phyloP scores from a whole-genome alignment of 495 filamentous ascomycete genomes.

The Amphirosellinia nigrospora region DNA sequence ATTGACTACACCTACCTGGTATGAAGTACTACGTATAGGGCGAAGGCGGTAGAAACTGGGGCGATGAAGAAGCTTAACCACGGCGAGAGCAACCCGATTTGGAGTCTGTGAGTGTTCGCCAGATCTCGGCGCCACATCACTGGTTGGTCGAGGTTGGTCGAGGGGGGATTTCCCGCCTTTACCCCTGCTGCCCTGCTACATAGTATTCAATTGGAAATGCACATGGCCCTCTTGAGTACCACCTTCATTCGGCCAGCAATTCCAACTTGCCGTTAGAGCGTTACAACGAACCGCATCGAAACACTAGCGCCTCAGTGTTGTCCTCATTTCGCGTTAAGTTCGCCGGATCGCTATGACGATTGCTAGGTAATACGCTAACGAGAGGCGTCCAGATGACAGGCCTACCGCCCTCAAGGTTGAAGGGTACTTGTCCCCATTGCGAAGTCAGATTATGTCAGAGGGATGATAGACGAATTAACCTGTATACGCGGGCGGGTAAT shows the following conservation, averaged over 20 bases:
- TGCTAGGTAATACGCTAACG: background rate
- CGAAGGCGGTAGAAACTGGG: background rate
- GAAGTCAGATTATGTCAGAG: background rate
- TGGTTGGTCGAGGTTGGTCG: constrained; percentile 24
- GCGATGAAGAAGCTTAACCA: constrained; percentile 19
- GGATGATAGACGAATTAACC: constrained; percentile 4
- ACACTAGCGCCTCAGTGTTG: constrained; percentile 7
- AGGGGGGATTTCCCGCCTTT: constrained; percentile 11
- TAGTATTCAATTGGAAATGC: background rate
- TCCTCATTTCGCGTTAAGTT: background rate
- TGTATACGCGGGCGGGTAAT: constrained; percentile 35
- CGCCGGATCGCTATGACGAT: background rate
- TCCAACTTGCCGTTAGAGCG: constrained; percentile 29
- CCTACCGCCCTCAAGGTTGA: background rate
- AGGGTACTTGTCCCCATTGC: background rate
- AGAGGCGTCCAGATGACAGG: background rate
- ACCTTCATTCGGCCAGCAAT: constrained; percentile 19
- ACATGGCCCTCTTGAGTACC: constrained; percentile 16
- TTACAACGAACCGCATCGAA: constrained; percentile 19
- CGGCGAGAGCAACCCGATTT: constrained; percentile 25
- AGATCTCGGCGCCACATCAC: constrained; percentile 23
- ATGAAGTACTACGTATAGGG: background rate
- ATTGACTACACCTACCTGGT: background rate
- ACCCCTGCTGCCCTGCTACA: constrained; percentile 13
- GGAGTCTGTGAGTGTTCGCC: constrained; percentile 15